Percentiles rank a stretch among this genome's conserved stretches.
Evolutionary conservation across 208 protist genomes (phyloP).

Genomic region (Trypanosoma scelopori): DNA sequence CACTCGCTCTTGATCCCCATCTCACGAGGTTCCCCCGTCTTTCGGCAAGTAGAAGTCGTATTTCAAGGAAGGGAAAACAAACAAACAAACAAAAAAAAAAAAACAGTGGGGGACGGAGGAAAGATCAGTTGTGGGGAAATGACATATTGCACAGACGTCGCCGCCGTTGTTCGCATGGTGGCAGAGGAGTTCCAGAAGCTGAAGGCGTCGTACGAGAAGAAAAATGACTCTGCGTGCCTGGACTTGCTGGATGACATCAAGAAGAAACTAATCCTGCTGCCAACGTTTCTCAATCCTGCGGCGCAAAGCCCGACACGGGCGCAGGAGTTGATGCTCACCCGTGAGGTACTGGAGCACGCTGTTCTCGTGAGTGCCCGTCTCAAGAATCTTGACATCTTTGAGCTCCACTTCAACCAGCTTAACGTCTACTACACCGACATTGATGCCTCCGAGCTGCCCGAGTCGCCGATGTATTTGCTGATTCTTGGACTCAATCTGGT

Average conservation of each 20-base stretch:
- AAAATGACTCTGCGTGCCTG: conserved; percentile 54
- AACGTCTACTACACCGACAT: conserved; percentile 91
- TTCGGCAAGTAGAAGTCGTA: neutral
- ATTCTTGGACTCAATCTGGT: conserved; percentile 91
- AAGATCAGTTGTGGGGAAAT: neutral
- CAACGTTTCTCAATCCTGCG: conserved; percentile 81
- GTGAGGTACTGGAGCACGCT: conserved; percentile 85
- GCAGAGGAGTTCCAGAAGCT: conserved; percentile 72
- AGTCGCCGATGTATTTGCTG: conserved; percentile 71
- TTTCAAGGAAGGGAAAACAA: neutral
- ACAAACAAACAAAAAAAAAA: conserved; percentile 1
- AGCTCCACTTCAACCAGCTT: conserved; percentile 86
- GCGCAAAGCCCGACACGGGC: conserved; percentile 61
- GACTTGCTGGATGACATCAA: conserved; percentile 65
- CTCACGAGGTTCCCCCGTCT: neutral
- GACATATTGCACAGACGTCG: conserved; percentile 36
- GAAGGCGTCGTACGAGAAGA: conserved; percentile 68
- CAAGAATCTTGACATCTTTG: conserved; percentile 81
- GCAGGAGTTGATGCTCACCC: conserved; percentile 83
- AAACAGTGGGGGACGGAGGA: neutral
- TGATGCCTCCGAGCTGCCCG: conserved; percentile 49
- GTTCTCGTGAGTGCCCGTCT: conserved; percentile 72
- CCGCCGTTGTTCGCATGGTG: conserved; percentile 65
- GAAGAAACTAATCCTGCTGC: conserved; percentile 80
- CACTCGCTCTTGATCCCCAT: too few species aligned